These are phyloP conservation scores for Rhizopogon vesiculosus DNA, from an alignment of 768 basidiomycete genomes.

Conservation along the genomic window DNA sequence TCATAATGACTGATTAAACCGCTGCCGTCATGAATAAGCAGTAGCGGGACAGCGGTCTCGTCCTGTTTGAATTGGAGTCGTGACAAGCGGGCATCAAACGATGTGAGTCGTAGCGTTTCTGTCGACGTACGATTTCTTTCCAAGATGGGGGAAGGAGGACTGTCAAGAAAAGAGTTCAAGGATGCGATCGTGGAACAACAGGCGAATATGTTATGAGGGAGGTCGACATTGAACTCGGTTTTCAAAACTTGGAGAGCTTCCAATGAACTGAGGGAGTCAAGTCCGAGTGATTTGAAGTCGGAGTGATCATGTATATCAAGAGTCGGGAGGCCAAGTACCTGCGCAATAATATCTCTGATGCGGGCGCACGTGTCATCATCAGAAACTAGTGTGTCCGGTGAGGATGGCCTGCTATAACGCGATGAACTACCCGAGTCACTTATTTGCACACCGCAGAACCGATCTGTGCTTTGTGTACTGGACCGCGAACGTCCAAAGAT, in stretches of 20 bases:
- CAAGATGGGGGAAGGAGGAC: background rate
- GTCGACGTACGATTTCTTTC: background rate
- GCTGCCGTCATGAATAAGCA: conserved; percentile 73
- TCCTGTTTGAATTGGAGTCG: conserved; percentile 31
- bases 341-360: conserved; percentile 37
- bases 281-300: conserved; percentile 46
- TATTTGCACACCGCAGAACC: conserved; percentile 5
- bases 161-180: conserved; percentile 12
- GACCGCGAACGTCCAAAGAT: conserved; percentile 25
- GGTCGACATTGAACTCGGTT: conserved; percentile 32
- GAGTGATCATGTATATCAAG: conserved; percentile 36
- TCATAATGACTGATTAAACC: conserved; percentile 52
- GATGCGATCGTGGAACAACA: conserved; percentile 32
- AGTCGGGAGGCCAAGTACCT: conserved; percentile 35
- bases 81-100: background rate
- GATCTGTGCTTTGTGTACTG: conserved; percentile 14
- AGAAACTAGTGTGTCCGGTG: conserved; percentile 37
- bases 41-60: conserved; percentile 35
- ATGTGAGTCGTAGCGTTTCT: background rate
- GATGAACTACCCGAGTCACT: conserved; percentile 4
- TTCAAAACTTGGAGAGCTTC: conserved; percentile 50
- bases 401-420: conserved; percentile 17
- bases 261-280: conserved; percentile 63
- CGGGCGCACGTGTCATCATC: conserved; percentile 18
- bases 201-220: conserved; percentile 43